phyloP scores from a whole-genome alignment of 768 basidiomycete genomes.

The Kwoniella dejecticola region DNA sequence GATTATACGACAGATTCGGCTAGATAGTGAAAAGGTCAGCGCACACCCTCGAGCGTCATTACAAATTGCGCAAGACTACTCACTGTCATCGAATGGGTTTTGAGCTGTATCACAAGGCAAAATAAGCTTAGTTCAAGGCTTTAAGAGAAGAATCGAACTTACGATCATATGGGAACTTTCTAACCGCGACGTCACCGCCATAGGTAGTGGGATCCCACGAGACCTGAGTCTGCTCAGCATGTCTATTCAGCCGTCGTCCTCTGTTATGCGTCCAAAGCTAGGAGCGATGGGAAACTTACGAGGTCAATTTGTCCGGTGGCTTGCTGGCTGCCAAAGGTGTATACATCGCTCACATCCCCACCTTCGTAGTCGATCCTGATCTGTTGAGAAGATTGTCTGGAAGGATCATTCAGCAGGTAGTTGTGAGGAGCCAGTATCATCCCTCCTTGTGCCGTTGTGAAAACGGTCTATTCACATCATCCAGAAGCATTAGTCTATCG shows the following conservation, averaged over 20 bases:
- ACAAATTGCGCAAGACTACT: background rate
- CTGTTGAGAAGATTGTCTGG: conserved; percentile 44
- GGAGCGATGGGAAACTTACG: conserved; percentile 16
- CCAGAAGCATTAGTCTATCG: conserved; percentile 4
- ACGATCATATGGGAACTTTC: conserved; percentile 45
- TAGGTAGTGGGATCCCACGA: conserved; percentile 32
- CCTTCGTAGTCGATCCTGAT: conserved; percentile 47
- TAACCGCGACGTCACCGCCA: conserved; percentile 33
- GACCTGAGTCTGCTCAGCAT: conserved; percentile 15
- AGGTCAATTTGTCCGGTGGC: conserved; percentile 26
- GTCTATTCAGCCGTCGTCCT: too few species aligned
- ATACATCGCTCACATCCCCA: conserved; percentile 25
- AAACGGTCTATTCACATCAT: conserved; percentile 40
- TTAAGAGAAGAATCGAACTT: too few species aligned
- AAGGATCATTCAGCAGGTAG: conserved; percentile 47
- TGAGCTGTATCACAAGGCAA: conserved; percentile 8
- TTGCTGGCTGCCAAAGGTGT: conserved; percentile 27
- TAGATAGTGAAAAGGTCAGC: background rate
- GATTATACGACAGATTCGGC: background rate
- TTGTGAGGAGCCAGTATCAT: conserved; percentile 53
- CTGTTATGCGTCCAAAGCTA: too few species aligned
- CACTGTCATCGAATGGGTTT: conserved; percentile 20
- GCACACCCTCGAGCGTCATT: background rate
- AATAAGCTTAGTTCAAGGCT: background rate
- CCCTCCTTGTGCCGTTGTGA: conserved; percentile 33